These are phyloP conservation scores for Fusarium nygamai DNA, from an alignment of 2,329 filamentous ascomycete species.

Conservation along the genomic window DNA sequence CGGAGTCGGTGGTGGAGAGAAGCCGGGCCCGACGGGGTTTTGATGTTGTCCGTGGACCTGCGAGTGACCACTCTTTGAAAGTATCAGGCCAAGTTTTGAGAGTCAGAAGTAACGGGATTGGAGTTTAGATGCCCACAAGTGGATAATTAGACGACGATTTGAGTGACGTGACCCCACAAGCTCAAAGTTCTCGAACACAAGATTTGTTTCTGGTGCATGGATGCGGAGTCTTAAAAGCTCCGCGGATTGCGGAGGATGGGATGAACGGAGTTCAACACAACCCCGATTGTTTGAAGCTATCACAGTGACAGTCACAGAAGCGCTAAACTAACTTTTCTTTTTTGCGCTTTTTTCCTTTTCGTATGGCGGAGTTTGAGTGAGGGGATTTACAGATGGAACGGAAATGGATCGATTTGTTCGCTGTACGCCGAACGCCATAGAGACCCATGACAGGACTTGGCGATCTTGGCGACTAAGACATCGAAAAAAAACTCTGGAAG, in stretches of 20 bases:
- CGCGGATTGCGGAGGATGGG: slow-evolving; percentile 11
- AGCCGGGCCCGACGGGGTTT: slow-evolving; percentile 29
- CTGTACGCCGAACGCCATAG: neutral
- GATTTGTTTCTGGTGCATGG: neutral
- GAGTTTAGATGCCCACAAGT: slow-evolving; percentile 3
- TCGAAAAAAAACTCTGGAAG: slow-evolving; percentile 6
- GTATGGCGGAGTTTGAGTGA: neutral
- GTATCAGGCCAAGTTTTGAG: neutral
- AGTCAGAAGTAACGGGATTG: neutral
- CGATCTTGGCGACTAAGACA: slow-evolving; percentile 1
- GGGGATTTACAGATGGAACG: neutral
- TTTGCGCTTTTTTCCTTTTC: neutral
- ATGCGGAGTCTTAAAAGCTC: slow-evolving; percentile 3
- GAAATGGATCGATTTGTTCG: slow-evolving; percentile 7
- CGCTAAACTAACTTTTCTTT: neutral
- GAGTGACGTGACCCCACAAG: slow-evolving; percentile 13
- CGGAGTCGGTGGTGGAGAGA: slow-evolving; percentile 23
- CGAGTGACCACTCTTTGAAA: neutral
- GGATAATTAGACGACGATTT: neutral
- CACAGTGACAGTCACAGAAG: neutral
- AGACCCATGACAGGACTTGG: slow-evolving; percentile 8
- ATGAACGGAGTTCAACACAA: neutral
- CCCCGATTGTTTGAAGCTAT: neutral
- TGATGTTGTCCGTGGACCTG: neutral
- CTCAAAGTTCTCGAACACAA: slow-evolving; percentile 20